These are phyloP conservation scores for Orbilia oligospora DNA, from an alignment of 2,329 filamentous ascomycete species.

Conservation along the genomic window DNA sequence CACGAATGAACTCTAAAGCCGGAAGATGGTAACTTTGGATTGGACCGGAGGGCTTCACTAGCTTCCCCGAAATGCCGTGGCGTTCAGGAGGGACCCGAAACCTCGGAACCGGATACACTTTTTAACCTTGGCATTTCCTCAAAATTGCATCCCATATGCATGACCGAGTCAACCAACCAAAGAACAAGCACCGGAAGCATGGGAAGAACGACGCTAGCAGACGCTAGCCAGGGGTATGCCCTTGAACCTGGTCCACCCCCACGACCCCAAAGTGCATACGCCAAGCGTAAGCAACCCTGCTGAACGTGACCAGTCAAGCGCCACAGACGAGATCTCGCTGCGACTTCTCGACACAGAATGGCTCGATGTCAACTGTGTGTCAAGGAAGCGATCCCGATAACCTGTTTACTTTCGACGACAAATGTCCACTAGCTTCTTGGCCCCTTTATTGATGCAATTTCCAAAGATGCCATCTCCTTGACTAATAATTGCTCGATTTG, in stretches of 20 bases:
- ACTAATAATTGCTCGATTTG: slow-evolving; percentile 45
- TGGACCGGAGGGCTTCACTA: slow-evolving; percentile 56
- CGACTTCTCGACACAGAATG: slow-evolving; percentile 9
- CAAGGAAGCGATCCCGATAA: slow-evolving; percentile 60
- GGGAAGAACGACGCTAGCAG: slow-evolving; percentile 41
- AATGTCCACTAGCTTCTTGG: slow-evolving; percentile 43
- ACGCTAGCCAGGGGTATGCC: slow-evolving; percentile 33
- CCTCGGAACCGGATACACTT: slow-evolving; percentile 60
- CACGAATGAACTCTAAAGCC: slow-evolving; percentile 43
- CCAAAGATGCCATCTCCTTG: slow-evolving; percentile 28
- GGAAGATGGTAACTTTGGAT: slow-evolving; percentile 42
- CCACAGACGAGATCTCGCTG: slow-evolving; percentile 49
- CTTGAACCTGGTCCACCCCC: slow-evolving; percentile 41
- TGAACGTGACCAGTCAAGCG: slow-evolving; percentile 56
- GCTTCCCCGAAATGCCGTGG: slow-evolving; percentile 61
- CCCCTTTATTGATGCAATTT: slow-evolving; percentile 17
- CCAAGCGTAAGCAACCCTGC: slow-evolving; percentile 50
- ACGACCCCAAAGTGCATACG: slow-evolving; percentile 56
- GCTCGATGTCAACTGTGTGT: slow-evolving; percentile 31
- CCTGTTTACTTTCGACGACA: slow-evolving; percentile 39
- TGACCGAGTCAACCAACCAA: slow-evolving; percentile 51
- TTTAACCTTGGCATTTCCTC: slow-evolving; percentile 39
- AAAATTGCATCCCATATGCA: slow-evolving; percentile 41
- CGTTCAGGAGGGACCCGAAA: slow-evolving; percentile 61
- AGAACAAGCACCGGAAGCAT: slow-evolving; percentile 49